Evolutionary conservation across 2,329 filamentous ascomycete species (phyloP).

Genomic region (Catunica adiposa): DNA sequence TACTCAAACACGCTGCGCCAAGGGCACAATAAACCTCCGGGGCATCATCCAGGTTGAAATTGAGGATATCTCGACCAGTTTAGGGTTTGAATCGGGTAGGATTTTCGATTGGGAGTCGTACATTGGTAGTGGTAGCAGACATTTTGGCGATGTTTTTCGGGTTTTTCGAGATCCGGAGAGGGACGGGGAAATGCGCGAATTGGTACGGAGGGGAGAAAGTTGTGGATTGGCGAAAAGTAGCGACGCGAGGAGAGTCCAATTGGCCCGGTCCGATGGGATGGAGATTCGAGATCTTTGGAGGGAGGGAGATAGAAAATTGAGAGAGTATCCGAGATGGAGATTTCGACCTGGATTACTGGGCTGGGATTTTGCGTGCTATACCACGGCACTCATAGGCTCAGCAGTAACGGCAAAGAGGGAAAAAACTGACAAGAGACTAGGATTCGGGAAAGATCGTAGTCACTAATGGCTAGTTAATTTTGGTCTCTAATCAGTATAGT

Average conservation of each 20-base stretch:
- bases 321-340: constrained; percentile 4
- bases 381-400: constrained; percentile 16
- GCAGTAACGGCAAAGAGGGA: constrained; percentile 26
- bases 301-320: neutral
- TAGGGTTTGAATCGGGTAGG: neutral
- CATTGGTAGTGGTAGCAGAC: constrained; percentile 12
- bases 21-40: neutral
- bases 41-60: neutral
- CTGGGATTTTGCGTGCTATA: constrained; percentile 4
- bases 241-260: constrained; percentile 14
- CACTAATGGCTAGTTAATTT: constrained; percentile 21
- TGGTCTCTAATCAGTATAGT: neutral
- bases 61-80: neutral
- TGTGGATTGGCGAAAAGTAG: constrained; percentile 8
- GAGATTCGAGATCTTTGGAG: constrained; percentile 1
- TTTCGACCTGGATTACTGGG: constrained; percentile 9
- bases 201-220: neutral
- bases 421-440: constrained; percentile 24
- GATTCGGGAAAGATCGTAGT: constrained; percentile 32
- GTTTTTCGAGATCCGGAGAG: neutral
- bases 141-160: constrained; percentile 10
- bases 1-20: neutral
- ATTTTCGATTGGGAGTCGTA: constrained; percentile 7
- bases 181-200: neutral
- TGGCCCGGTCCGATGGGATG: constrained; percentile 13